Conservation (phyloP, 2,329 filamentous ascomycete genomes). For the Fusarium odoratissimum region DNA sequence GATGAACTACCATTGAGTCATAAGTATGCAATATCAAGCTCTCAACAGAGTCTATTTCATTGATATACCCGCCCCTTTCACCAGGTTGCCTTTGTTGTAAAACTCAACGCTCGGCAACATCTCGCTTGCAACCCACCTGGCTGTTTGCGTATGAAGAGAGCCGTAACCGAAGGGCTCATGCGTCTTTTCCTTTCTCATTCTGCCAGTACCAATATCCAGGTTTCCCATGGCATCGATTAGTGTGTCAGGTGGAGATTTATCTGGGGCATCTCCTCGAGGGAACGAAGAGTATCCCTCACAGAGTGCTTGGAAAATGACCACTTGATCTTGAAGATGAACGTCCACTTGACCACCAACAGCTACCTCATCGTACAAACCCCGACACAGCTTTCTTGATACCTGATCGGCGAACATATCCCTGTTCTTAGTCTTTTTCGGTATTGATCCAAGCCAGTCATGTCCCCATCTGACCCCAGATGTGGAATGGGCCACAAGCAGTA, state of each 20-base stretch:
- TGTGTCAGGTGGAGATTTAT: slow-evolving; percentile 24
- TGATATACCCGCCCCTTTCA: slow-evolving; percentile 57
- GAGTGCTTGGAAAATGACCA: slow-evolving; percentile 70
- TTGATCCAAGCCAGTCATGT: slow-evolving; percentile 56
- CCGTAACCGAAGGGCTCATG: slow-evolving; percentile 67
- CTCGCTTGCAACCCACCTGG: slow-evolving; percentile 67
- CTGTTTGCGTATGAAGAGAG: slow-evolving; percentile 68
- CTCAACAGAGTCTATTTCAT: slow-evolving; percentile 15
- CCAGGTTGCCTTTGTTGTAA: slow-evolving; percentile 63
- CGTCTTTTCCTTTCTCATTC: slow-evolving; percentile 57
- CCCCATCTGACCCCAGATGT: slow-evolving; percentile 59
- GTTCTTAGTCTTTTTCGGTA: slow-evolving; percentile 55
- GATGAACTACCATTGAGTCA: not conserved
- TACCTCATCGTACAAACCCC: slow-evolving; percentile 59
- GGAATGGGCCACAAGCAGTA: slow-evolving; percentile 67
- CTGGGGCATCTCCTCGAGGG: slow-evolving; percentile 45
- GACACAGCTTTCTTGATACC: slow-evolving; percentile 59
- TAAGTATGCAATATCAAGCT: not conserved
- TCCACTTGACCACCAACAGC: slow-evolving; percentile 62
- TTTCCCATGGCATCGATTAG: slow-evolving; percentile 47
- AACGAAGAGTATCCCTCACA: slow-evolving; percentile 64
- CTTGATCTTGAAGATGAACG: slow-evolving; percentile 69
- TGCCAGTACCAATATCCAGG: slow-evolving; percentile 43
- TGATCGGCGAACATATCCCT: slow-evolving; percentile 50
- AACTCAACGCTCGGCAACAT: slow-evolving; percentile 62